A percentile compares a stretch with the other conserved stretches of the same genome.
Conservation (phyloP, 2,329 filamentous ascomycete genomes). For the Aspergillus pseudoterreus region DNA sequence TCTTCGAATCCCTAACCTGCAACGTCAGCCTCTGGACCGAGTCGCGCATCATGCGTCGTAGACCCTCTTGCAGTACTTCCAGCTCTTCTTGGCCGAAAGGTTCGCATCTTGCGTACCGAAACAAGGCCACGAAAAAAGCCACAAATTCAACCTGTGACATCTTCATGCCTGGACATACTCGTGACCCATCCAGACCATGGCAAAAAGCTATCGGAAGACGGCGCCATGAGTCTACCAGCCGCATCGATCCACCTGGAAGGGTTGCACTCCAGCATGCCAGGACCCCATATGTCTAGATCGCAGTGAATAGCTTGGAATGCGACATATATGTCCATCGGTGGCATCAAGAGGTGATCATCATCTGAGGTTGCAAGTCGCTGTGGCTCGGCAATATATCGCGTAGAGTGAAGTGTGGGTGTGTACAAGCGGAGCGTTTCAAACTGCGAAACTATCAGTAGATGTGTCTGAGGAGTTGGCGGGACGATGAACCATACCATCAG, state of each 20-base stretch:
- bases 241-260: slow-evolving; percentile 17
- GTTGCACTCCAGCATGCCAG: slow-evolving; percentile 2
- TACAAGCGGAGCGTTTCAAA: slow-evolving; percentile 44
- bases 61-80: not conserved
- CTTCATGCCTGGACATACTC: slow-evolving; percentile 52
- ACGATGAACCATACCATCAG: slow-evolving; percentile 41
- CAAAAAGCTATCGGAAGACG: slow-evolving; percentile 41
- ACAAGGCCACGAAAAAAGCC: slow-evolving; percentile 41
- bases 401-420: slow-evolving; percentile 37
- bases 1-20: not conserved
- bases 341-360: slow-evolving; percentile 28
- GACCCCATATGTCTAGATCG: slow-evolving; percentile 2
- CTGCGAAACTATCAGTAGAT: slow-evolving; percentile 9
- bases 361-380: slow-evolving; percentile 27
- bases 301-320: slow-evolving; percentile 2
- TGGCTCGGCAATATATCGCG: slow-evolving; percentile 26
- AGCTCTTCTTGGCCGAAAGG: not conserved
- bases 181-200: slow-evolving; percentile 50
- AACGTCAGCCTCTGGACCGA: not conserved
- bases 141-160: slow-evolving; percentile 56
- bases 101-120: slow-evolving; percentile 27
- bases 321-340: slow-evolving; percentile 30
- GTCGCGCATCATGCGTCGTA: not conserved
- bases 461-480: not conserved
- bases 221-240: slow-evolving; percentile 25